phyloP scores from a whole-genome alignment of 2,329 filamentous ascomycete genomes.

The Ustilaginoidea virens region DNA sequence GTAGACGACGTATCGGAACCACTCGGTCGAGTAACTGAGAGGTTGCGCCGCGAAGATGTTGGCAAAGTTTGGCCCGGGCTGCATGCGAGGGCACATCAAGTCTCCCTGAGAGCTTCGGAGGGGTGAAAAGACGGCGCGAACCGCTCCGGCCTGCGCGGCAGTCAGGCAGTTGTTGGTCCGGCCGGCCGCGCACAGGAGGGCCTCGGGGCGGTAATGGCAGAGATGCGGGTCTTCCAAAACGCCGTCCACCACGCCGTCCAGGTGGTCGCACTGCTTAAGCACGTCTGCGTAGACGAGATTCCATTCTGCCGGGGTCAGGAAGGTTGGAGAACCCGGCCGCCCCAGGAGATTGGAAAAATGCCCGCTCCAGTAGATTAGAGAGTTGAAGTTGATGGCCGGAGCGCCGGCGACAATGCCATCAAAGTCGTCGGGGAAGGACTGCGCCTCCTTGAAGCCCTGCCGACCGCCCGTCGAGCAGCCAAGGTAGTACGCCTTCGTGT shows the following conservation, averaged over 20 bases:
- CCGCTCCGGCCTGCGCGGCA: conserved; percentile 15
- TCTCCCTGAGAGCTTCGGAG: conserved; percentile 12
- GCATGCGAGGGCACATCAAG: conserved; percentile 27
- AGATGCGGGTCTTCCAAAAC: conserved; percentile 29
- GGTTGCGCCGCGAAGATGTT: conserved; percentile 13
- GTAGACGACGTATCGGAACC: conserved; percentile 24
- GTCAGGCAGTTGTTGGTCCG: conserved; percentile 22
- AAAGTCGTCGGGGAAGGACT: conserved; percentile 39
- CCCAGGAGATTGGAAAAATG: conserved; percentile 25
- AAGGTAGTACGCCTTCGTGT: conserved; percentile 34
- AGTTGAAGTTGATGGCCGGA: conserved; percentile 23
- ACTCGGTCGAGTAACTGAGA: conserved; percentile 11
- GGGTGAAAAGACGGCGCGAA: neutral
- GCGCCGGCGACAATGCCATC: conserved; percentile 38
- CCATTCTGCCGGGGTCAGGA: conserved; percentile 11
- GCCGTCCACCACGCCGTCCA: conserved; percentile 31
- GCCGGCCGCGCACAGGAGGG: conserved; percentile 23
- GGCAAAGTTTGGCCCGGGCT: conserved; percentile 20
- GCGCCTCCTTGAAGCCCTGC: conserved; percentile 38
- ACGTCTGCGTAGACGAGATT: conserved; percentile 10
- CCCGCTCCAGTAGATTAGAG: conserved; percentile 21
- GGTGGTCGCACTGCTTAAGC: conserved; percentile 29
- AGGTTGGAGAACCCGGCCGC: conserved; percentile 15
- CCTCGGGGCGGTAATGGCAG: conserved; percentile 27
- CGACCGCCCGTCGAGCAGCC: conserved; percentile 46